Evolutionary conservation across 2,329 filamentous ascomycete species (phyloP).

Genomic region (Macrophomina pseudophaseolina): DNA sequence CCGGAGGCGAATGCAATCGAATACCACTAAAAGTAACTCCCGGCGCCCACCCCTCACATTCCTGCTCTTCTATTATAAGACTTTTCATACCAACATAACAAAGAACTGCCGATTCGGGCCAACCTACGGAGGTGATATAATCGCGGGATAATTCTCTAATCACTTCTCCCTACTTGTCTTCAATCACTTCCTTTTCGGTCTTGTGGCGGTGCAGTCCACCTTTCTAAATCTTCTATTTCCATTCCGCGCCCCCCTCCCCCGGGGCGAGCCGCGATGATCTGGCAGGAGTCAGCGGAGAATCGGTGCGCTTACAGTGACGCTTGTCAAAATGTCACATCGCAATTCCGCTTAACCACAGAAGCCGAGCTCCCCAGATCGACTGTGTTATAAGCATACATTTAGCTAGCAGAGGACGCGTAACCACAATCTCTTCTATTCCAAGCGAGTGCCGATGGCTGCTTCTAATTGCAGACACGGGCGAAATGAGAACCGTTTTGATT

Average conservation of each 20-base stretch:
- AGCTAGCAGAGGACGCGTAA: background rate
- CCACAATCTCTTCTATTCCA: background rate
- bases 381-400: background rate
- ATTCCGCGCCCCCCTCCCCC: no score
- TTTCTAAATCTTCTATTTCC: no score
- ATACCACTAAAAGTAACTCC: no score
- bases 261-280: background rate
- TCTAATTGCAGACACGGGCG: background rate
- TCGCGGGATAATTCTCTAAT: no score
- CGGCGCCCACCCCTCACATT: no score
- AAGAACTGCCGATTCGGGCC: no score
- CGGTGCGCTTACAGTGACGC: background rate
- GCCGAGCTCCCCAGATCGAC: background rate
- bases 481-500: background rate
- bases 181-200: background rate
- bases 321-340: background rate
- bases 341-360: slow-evolving; percentile 16
- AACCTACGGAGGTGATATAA: no score
- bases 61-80: no score
- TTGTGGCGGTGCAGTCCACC: background rate
- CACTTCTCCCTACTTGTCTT: background rate
- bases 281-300: slow-evolving; percentile 30
- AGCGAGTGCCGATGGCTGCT: background rate
- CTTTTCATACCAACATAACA: no score
- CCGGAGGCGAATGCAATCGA: no score